Conservation (phyloP, 805 yeast genomes). For the Barnettozyma botsteinii region DNA sequence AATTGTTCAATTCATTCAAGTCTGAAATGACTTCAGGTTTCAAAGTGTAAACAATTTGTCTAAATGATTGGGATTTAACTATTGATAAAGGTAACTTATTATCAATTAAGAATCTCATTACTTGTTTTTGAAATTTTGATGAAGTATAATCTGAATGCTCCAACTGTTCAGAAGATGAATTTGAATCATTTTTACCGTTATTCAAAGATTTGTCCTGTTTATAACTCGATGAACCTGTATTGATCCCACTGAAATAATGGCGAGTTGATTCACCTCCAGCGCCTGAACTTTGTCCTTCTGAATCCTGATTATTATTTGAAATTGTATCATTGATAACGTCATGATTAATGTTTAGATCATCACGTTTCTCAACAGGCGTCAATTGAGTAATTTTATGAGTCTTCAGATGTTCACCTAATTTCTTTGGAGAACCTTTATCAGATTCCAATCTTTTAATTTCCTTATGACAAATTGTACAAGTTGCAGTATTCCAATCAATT, state of each 20-base stretch:
- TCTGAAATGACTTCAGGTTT: conserved; percentile 43
- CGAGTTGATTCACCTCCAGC: conserved; percentile 25
- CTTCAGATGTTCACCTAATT: conserved; percentile 49
- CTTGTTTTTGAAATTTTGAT: conserved; percentile 43
- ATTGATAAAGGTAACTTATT: conserved; percentile 43
- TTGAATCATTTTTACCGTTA: conserved; percentile 4
- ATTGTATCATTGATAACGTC: no score
- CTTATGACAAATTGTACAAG: conserved; percentile 50
- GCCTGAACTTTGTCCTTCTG: background rate
- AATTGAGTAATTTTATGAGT: conserved; percentile 44
- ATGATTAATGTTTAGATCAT: background rate
- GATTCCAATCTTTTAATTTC: conserved; percentile 41
- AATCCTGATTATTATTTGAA: background rate
- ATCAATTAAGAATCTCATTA: conserved; percentile 45
- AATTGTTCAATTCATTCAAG: conserved; percentile 39
- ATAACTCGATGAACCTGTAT: conserved; percentile 11
- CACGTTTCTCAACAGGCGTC: conserved; percentile 5
- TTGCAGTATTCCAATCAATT: conserved; percentile 42
- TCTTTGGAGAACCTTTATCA: conserved; percentile 57
- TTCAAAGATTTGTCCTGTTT: conserved; percentile 4
- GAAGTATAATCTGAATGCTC: conserved; percentile 41
- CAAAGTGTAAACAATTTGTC: conserved; percentile 45
- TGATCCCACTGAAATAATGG: conserved; percentile 28
- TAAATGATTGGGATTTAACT: conserved; percentile 45
- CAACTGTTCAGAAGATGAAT: conserved; percentile 18